A percentile compares a stretch with the other conserved stretches of the same genome.
phyloP scores from a whole-genome alignment of 768 basidiomycete genomes.

The Kwoniella shandongensis region DNA sequence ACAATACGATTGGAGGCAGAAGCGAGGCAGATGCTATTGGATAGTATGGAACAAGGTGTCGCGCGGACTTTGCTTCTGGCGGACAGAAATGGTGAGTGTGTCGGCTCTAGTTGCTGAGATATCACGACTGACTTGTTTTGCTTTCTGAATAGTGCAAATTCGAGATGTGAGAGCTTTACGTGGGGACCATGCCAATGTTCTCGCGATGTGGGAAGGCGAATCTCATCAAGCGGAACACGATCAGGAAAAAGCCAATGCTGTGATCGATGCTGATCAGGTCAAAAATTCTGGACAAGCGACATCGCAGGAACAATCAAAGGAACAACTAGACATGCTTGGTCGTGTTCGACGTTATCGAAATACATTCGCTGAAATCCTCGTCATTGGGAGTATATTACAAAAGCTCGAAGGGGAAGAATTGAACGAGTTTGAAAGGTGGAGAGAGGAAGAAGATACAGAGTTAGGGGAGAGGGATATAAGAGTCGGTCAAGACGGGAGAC shows the following conservation, averaged over 20 bases:
- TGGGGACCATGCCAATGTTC: constrained; percentile 34
- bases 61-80: constrained; percentile 49
- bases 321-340: constrained; percentile 19
- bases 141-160: constrained; percentile 35
- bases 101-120: background rate
- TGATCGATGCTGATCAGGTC: constrained; percentile 1
- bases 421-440: constrained; percentile 39
- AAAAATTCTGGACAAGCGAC: background rate
- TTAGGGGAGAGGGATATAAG: constrained; percentile 3
- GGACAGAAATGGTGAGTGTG: constrained; percentile 45
- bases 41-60: constrained; percentile 44
- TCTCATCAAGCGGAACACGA: constrained; percentile 1
- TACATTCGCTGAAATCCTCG: constrained; percentile 49
- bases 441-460: constrained; percentile 14
- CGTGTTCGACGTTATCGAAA: constrained; percentile 42
- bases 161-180: constrained; percentile 45
- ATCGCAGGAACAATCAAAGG: constrained; percentile 6
- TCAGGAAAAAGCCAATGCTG: constrained; percentile 3
- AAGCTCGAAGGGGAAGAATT: constrained; percentile 46
- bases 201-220: constrained; percentile 33
- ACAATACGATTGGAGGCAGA: constrained; percentile 45
- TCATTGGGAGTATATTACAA: constrained; percentile 41
- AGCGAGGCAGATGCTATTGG: constrained; percentile 45
- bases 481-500: background rate
- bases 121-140: background rate